Base-by-base conservation (phyloP, 176 grass and related monocot species). In the Carex kokanica region DNA sequence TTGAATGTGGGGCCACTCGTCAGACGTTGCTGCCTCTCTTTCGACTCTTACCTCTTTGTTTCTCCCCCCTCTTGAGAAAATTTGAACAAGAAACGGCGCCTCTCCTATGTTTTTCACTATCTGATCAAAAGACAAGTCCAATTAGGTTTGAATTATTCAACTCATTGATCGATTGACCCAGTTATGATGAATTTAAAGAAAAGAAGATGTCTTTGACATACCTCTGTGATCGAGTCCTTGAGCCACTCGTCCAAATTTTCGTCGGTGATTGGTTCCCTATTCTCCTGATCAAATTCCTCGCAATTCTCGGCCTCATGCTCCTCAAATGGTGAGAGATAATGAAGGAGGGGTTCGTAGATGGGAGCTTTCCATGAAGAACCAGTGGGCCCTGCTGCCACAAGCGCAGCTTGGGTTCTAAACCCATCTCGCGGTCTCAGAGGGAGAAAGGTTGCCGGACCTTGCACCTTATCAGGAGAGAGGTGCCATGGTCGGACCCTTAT, bases 1-100 rank as follows among this genome's bases (percentile, higher is more conserved):
- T 15, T 74, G 75, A 59, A 94, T 90, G 34, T 83, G 52, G 13
- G 74, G 84, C 95, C 95, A 98, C 58, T 40, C 47, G 18, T 93
- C 90, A 24, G 86, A 66, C 23, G 83, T 83, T 5, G 92, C 90
- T 2, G 87, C 17, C 81, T 98, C 92, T 72, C 82, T 85, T 89
- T 78, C 87, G 61, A 94, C 20, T 57, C 84, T 92, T 34, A 94
- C 85, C 13, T 38, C 80, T 74, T 84, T 83, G 78, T 61, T 51
- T 62, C 78, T 78, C 64, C 86, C 32, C 34, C 64, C 56, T 38
- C 54, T 27, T 31, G 68, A 75, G 57, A 78, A 80, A 55, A 80
- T 87, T 32, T 80, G 58, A 12, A 43, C 20, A 20, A 87, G 78
- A 29, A 89, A 75, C 6, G 85, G 55, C 23, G 84, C 88, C 12